Evolutionary conservation across 2,329 filamentous ascomycete species (phyloP), one percentile per base, ranked within the genome.

Genomic region (Venturia nashicola): DNA sequence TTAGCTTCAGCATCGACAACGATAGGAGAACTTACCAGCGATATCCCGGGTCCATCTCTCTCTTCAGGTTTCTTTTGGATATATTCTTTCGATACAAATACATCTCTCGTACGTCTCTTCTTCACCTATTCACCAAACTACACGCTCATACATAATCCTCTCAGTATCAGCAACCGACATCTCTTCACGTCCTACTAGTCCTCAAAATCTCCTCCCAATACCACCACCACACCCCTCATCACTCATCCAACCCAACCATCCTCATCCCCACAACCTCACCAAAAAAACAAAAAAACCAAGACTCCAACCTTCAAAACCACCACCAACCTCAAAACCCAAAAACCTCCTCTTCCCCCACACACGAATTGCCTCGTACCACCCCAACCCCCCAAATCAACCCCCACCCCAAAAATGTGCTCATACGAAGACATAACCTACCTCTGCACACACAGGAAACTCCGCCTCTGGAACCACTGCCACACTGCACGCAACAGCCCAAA

Each of bases 391-490:
- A 5, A 14, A 9, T 23, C 57, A 5, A n/a, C 3, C n/a, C 7
- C 5, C 34, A 20, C 40, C 18, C 39, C n/a, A 42, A 60, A 23
- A 27, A 89, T 90, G 87, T 90, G 86, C 69, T 83, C 87, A 71
- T 90, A 78, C 73, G 87, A 91, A 72, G 83, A 86, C 67, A 87
- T 88, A 68, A 73, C 83, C 65, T 91, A 87, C 72, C 68, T 70
- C 27, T 92, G 88, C 76, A 79, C 79, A 34, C 87, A 90, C 75
- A 80, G 78, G 5, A 76, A 78, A 16, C 74, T 80, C 36, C 82
- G 84, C 27, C 77, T 89, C 36, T 84, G 86, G 70, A 85, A 83
- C 23, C 82, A 90, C 73, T 92, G 89, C 73, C 89, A 91, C 74
- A 85, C 85, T 68, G 87, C 88, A 5, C 85, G 89, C 65, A 90